Evolutionary conservation across 345 rosid genomes (phyloP), one percentile per base, ranked within the genome.

Genomic region (Populus deltoides): DNA sequence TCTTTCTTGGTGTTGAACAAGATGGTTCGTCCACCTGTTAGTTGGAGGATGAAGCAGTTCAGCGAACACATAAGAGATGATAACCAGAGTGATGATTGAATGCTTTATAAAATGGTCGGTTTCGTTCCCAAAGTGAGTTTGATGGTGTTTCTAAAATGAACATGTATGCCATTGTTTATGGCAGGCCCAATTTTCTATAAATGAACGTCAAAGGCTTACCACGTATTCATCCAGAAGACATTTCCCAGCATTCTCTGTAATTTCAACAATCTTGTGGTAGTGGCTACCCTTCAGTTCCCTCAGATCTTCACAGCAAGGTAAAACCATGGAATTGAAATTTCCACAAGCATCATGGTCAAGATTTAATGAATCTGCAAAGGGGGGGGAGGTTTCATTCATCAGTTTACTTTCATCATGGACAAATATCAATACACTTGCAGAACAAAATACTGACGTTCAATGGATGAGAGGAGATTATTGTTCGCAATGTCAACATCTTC

Each of bases 1-100:
- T 91, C 88, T 89, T 92, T 77, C 88, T 90, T 0, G 96, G 99
- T 7, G 94, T 94, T 18, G 98, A 94, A 88, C 98, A 94, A 27
- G 99, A 89, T 20, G 97, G 94, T 72, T 92, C 91, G 75, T 97
- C 98, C 78, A 94, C 92, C 99, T 97, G 80, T 71, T 29, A 5
- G 66, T 55, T 45, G 5, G n/a, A 75, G 22, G 39, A 39, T 36
- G 41, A 2, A 62, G 65, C 57, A 77, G 25, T 20, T 43, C 38
- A 62, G 67, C 47, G 51, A 3, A 47, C 57, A 16, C 57, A 51
- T 6, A 18, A 12, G 15, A 11, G 45, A 41, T 2, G 45, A 41
- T 41, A 41, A 41, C 12, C 45, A 41, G 15, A 41, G 13, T 41
- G 45, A 41, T 31, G 33, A 31, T 39, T 39, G 5, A 11, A 43